Conservation (phyloP, 257 asterid species). For the Echium plantagineum region DNA sequence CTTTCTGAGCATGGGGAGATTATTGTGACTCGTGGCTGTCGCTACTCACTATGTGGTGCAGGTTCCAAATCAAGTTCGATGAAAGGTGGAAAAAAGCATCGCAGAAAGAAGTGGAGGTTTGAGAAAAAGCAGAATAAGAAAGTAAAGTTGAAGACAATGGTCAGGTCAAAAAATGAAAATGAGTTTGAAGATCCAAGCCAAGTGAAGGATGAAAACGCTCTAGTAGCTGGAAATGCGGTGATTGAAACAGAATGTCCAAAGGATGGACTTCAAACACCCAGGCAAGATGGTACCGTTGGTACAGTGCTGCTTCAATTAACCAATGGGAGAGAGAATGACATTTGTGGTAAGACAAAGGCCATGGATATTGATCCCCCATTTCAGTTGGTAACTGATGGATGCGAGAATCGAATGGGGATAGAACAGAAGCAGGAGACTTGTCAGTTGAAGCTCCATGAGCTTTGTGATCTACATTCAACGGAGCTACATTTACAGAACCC, state of each 20-base stretch:
- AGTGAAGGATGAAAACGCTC: background rate
- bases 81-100: conserved; percentile 17
- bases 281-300: background rate
- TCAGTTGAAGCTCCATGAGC: background rate
- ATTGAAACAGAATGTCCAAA: background rate
- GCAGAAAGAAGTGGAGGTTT: conserved; percentile 20
- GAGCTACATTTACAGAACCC: too few relatives aligned
- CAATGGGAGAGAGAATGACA: conserved; percentile 1
- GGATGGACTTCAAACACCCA: background rate
- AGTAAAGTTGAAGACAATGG: conserved; percentile 8
- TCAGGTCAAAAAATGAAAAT: conserved; percentile 5
- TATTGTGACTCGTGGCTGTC: conserved; percentile 15
- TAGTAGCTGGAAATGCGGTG: conserved; percentile 5
- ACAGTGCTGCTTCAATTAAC: conserved; percentile 4
- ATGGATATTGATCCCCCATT: background rate
- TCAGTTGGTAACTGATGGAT: background rate
- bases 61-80: conserved; percentile 2
- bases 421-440: conserved; percentile 1
- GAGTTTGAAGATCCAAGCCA: background rate
- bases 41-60: conserved; percentile 23
- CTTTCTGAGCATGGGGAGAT: conserved; percentile 31
- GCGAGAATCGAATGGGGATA: background rate
- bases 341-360: background rate
- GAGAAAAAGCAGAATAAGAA: conserved; percentile 15
- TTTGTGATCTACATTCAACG: background rate